These are phyloP conservation scores for Agroathelia rolfsii DNA, from an alignment of 1,284 basidiomycete genomes.

Conservation along the genomic window DNA sequence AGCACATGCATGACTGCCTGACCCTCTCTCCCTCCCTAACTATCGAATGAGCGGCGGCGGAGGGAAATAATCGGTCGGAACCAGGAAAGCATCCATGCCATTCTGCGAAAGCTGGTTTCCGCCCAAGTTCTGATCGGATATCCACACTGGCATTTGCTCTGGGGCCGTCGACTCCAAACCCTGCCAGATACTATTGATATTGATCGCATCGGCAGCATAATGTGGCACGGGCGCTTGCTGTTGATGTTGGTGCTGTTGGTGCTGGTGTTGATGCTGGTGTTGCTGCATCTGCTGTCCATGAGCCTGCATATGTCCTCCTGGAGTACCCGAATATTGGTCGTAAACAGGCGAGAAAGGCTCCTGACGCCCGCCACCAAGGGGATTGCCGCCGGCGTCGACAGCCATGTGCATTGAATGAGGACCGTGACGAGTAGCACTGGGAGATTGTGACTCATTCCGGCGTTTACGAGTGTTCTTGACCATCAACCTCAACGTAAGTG, in stretches of 20 bases:
- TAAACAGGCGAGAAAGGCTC: constrained; percentile 26
- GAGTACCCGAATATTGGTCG: no score
- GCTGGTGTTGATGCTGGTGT: no score
- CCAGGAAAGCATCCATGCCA: constrained; percentile 74
- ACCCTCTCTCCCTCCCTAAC: no score
- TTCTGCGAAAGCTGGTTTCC: constrained; percentile 65
- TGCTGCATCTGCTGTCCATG: no score
- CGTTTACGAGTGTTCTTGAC: constrained; percentile 70
- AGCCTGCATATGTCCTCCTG: constrained; percentile 22
- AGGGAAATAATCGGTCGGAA: constrained; percentile 64
- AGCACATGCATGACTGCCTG: no score
- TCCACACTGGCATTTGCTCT: constrained; percentile 73
- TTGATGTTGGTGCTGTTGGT: constrained; percentile 16
- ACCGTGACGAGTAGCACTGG: constrained; percentile 40
- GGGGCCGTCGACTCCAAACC: constrained; percentile 59
- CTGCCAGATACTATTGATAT: constrained; percentile 67
- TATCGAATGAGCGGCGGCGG: constrained; percentile 68
- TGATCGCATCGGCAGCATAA: constrained; percentile 29
- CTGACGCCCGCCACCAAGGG: no score
- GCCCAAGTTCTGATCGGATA: constrained; percentile 70
- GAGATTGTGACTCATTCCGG: constrained; percentile 50
- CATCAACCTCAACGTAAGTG: constrained; percentile 80
- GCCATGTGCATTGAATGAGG: constrained; percentile 31
- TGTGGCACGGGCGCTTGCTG: constrained; percentile 18
- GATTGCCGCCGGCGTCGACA: no score